phyloP scores from a whole-genome alignment of 805 yeast species.

The Pichia californica region DNA sequence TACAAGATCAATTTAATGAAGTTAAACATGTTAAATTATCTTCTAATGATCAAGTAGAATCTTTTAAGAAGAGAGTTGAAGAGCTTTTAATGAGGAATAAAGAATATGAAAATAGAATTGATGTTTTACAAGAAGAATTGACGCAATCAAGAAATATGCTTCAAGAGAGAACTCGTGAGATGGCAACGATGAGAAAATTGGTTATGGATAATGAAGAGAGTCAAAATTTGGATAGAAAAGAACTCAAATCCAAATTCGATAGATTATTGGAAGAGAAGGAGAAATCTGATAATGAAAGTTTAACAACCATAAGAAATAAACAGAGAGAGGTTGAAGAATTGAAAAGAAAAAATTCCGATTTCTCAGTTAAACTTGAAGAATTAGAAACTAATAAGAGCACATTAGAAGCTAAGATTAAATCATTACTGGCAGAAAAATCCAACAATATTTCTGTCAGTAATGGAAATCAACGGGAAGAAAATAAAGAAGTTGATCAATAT shows the following conservation, averaged over 20 bases:
- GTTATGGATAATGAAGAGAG: slow-evolving; percentile 62
- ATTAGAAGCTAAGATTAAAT: slow-evolving; percentile 5
- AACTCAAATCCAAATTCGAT: slow-evolving; percentile 45
- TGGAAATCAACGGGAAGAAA: neutral
- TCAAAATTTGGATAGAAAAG: slow-evolving; percentile 45
- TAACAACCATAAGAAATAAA: slow-evolving; percentile 43
- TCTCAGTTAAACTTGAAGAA: slow-evolving; percentile 19
- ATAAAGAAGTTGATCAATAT: slow-evolving; percentile 8
- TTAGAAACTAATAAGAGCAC: slow-evolving; percentile 10
- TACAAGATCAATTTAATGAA: slow-evolving; percentile 34
- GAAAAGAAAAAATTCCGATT: slow-evolving; percentile 37
- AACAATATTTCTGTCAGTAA: neutral
- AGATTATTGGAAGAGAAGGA: slow-evolving; percentile 55
- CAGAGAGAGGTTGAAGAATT: slow-evolving; percentile 64
- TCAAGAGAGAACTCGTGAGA: slow-evolving; percentile 78
- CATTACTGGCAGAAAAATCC: neutral
- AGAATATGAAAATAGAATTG: slow-evolving; percentile 56
- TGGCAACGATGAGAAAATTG: slow-evolving; percentile 62
- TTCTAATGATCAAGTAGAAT: slow-evolving; percentile 37
- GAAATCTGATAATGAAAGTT: slow-evolving; percentile 48
- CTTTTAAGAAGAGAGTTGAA: slow-evolving; percentile 60
- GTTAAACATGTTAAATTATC: slow-evolving; percentile 24
- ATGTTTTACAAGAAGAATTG: slow-evolving; percentile 76
- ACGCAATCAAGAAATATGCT: slow-evolving; percentile 63
- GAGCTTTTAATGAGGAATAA: slow-evolving; percentile 60